Conservation (phyloP, 345 rosid genomes). For the Eucalyptus brandiana region DNA sequence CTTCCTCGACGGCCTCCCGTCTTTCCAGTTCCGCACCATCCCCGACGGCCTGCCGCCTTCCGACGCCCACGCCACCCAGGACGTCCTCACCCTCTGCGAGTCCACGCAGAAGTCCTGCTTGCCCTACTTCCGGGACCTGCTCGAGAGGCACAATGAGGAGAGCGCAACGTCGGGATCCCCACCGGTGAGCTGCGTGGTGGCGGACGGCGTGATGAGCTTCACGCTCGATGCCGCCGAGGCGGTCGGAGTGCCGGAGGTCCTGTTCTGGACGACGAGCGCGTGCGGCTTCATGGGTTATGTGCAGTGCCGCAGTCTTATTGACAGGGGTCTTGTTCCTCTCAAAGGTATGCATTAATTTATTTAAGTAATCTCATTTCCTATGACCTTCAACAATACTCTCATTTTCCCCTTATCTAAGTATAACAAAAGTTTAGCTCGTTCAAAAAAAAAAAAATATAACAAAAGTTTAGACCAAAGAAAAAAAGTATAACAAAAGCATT, state of each 20-base stretch:
- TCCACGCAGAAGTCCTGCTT: neutral
- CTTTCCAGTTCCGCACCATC: neutral
- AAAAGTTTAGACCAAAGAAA: too few species aligned
- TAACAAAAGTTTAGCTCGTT: too few species aligned
- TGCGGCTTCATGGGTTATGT: neutral
- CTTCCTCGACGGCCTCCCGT: neutral
- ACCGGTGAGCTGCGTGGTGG: neutral
- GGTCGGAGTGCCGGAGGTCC: neutral
- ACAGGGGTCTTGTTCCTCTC: neutral
- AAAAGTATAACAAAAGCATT: too few species aligned
- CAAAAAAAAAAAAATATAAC: too few species aligned
- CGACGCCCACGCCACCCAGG: neutral
- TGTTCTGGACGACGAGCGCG: neutral
- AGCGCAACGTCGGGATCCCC: neutral
- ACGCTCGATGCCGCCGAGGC: neutral
- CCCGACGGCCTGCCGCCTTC: neutral
- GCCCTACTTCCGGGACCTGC: neutral
- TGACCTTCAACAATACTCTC: too few species aligned
- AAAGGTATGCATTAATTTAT: neutral
- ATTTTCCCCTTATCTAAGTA: too few species aligned
- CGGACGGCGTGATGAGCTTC: neutral
- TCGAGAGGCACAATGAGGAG: neutral
- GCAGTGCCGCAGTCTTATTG: neutral
- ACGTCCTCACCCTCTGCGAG: neutral
- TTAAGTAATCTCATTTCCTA: neutral